phyloP scores from a whole-genome alignment of 179 eudicot species.

The Heliamphora pulchella region DNA sequence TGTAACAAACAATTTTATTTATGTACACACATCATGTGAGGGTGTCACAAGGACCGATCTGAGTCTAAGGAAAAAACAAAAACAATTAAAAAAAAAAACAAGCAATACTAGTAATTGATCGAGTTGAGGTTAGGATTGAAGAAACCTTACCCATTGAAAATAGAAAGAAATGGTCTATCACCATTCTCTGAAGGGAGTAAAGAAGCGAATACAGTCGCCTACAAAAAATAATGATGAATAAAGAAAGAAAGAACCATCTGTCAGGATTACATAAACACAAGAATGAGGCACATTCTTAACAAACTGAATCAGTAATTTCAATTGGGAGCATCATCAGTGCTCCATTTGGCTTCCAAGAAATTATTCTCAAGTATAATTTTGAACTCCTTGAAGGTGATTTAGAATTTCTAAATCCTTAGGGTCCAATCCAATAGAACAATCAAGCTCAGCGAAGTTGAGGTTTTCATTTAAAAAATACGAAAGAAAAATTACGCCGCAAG shows the following conservation, averaged over 20 bases:
- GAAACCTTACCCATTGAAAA: slow-evolving; percentile 40
- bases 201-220: slow-evolving; percentile 34
- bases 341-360: neutral
- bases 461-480: neutral
- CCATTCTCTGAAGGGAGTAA: slow-evolving; percentile 26
- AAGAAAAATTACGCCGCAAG: neutral
- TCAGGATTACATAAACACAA: neutral
- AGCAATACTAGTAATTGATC: neutral
- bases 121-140: neutral
- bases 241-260: neutral
- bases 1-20: neutral
- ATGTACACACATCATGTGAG: neutral
- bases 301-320: neutral
- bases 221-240: slow-evolving; percentile 17
- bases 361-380: neutral
- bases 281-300: neutral
- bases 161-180: slow-evolving; percentile 30
- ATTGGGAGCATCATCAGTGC: neutral
- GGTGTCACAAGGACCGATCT: neutral
- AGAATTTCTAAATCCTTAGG: neutral
- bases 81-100: neutral
- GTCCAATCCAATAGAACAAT: neutral
- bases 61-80: neutral
- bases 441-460: neutral
- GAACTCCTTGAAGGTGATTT: neutral